Percentiles rank a stretch among this genome's conserved stretches.
Conservation (phyloP, 1,284 basidiomycete genomes). For the Ceratorhiza oryzae-sativae region DNA sequence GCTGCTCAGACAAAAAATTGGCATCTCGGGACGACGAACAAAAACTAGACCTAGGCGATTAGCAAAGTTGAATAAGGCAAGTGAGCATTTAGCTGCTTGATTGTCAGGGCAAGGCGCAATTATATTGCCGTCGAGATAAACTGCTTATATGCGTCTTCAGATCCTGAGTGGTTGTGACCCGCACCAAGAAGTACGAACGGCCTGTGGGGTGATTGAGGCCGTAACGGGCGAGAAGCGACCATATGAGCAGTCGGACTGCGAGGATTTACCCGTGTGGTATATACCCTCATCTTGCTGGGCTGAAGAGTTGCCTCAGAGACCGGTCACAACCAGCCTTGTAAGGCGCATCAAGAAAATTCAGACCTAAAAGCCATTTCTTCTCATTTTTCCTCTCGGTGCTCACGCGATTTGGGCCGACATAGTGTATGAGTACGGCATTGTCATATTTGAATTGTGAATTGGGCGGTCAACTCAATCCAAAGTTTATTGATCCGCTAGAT, state of each 20-base stretch:
- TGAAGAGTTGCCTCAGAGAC: not conserved
- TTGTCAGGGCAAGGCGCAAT: not conserved
- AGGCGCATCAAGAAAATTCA: not conserved
- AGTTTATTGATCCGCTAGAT: too few species aligned
- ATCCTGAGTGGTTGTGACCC: not conserved
- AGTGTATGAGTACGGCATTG: too few species aligned
- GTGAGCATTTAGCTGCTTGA: conserved; percentile 19
- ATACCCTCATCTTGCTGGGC: conserved; percentile 23
- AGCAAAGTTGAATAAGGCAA: not conserved
- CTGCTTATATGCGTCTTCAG: not conserved
- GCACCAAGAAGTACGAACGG: conserved; percentile 3
- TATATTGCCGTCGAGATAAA: too few species aligned
- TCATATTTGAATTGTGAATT: too few species aligned
- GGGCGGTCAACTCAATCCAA: too few species aligned
- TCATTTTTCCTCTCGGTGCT: too few species aligned
- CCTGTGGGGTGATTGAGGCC: not conserved
- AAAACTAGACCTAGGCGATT: too few species aligned
- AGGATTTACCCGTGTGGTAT: not conserved
- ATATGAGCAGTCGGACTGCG: conserved; percentile 6
- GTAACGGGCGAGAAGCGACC: not conserved
- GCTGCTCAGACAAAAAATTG: too few species aligned
- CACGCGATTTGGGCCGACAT: too few species aligned
- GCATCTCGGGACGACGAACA: too few species aligned
- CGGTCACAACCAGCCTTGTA: not conserved
- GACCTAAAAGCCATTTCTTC: not conserved